phyloP scores from a whole-genome alignment of 164 flowering plant genomes.

The Cinnamomum chago region DNA sequence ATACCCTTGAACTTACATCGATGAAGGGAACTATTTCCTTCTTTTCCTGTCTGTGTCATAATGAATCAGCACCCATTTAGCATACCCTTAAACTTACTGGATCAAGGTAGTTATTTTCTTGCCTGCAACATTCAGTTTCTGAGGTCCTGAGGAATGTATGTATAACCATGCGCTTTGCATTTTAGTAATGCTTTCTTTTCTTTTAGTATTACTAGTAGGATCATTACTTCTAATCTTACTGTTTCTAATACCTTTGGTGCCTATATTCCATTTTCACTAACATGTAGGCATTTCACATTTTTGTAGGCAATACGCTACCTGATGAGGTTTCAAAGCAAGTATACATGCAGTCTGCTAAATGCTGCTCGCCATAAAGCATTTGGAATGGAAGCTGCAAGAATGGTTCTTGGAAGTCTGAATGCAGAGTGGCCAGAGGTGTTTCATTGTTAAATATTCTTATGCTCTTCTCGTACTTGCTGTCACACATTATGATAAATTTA shows the following conservation, averaged over 20 bases:
- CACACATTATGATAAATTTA: background rate
- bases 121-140: too few relatives aligned
- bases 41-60: too few relatives aligned
- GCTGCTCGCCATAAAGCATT: constrained; percentile 80
- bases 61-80: too few relatives aligned
- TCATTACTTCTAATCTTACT: too few relatives aligned
- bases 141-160: too few relatives aligned
- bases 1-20: too few relatives aligned
- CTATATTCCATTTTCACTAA: background rate
- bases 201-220: too few relatives aligned
- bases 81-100: too few relatives aligned
- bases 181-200: too few relatives aligned
- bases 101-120: too few relatives aligned
- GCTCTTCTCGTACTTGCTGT: background rate
- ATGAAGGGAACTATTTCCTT: too few relatives aligned
- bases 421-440: constrained; percentile 52
- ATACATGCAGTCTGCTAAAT: constrained; percentile 63
- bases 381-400: constrained; percentile 79
- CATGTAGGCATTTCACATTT: background rate
- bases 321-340: constrained; percentile 70
- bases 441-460: constrained; percentile 1
- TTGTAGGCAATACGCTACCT: constrained; percentile 64
- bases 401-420: constrained; percentile 41
- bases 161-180: too few relatives aligned
- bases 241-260: background rate